Evolutionary conservation across 345 rosid species (phyloP).

Genomic region (Eucalyptus paniculata): DNA sequence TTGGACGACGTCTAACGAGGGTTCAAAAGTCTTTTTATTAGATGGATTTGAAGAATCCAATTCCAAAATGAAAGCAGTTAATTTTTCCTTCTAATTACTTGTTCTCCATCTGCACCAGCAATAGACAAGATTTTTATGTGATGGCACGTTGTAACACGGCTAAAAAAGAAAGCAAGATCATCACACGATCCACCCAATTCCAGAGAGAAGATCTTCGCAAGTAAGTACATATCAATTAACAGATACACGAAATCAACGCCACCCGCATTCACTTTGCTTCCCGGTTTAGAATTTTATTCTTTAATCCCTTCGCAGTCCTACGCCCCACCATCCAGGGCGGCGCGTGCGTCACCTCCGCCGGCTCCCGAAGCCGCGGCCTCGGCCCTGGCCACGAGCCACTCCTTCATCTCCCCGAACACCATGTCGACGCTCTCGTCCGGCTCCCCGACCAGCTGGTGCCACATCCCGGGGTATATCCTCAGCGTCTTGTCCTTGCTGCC

Average conservation of each 20-base stretch:
- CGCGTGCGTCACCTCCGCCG: background rate
- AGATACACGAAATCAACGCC: background rate
- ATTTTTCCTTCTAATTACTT: background rate
- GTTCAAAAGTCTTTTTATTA: background rate
- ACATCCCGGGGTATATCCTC: conserved; percentile 61
- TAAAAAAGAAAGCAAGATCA: background rate
- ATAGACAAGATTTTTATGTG: background rate
- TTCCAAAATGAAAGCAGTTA: background rate
- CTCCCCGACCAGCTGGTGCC: conserved; percentile 92
- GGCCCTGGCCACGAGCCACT: conserved; percentile 61
- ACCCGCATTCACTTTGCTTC: background rate
- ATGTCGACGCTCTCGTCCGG: conserved; percentile 54
- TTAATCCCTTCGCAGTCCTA: background rate
- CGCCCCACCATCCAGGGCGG: background rate
- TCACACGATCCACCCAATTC: background rate
- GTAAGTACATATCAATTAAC: background rate
- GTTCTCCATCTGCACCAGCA: background rate
- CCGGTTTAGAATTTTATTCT: background rate
- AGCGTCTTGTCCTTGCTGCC: conserved; percentile 58
- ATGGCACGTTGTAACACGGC: background rate
- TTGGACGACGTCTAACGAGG: background rate
- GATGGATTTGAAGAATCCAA: background rate
- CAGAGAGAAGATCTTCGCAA: background rate
- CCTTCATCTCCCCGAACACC: conserved; percentile 60
- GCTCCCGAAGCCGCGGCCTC: background rate